Conservation (phyloP, 1,139 yeast genomes). For the Blastobotrys serpentis region DNA sequence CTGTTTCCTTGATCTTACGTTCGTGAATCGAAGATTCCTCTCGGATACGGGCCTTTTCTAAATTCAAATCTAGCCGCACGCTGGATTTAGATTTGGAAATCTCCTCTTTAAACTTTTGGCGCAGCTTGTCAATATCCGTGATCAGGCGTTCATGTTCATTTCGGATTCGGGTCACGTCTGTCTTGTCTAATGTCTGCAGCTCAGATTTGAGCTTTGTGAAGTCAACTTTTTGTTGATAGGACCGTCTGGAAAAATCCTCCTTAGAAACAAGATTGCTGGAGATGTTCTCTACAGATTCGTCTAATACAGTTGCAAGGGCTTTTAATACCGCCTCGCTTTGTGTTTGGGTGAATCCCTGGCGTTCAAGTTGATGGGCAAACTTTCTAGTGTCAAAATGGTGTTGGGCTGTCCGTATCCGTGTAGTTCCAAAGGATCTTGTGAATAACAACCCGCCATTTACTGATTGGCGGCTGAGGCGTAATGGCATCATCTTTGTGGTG, state of each 20-base stretch:
- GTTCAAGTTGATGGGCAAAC: slow-evolving; percentile 66
- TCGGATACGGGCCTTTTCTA: slow-evolving; percentile 92
- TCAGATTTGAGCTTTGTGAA: slow-evolving; percentile 93
- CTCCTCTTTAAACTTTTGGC: slow-evolving; percentile 84
- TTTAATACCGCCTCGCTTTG: slow-evolving; percentile 83
- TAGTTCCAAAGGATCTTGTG: not conserved
- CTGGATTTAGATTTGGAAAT: slow-evolving; percentile 89
- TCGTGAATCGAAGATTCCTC: slow-evolving; percentile 93
- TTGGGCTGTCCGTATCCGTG: slow-evolving; percentile 20
- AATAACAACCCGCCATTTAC: not conserved
- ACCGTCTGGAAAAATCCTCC: slow-evolving; percentile 75
- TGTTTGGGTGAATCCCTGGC: slow-evolving; percentile 66
- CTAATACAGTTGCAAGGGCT: slow-evolving; percentile 72
- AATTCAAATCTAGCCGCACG: slow-evolving; percentile 81
- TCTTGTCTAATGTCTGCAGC: slow-evolving; percentile 79
- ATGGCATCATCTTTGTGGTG: too few relatives aligned
- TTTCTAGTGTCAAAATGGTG: slow-evolving; percentile 71
- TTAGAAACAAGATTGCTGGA: slow-evolving; percentile 76
- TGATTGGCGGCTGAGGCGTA: not conserved
- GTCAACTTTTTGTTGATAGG: slow-evolving; percentile 95
- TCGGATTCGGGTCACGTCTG: slow-evolving; percentile 77
- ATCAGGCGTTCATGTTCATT: slow-evolving; percentile 85
- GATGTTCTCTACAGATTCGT: slow-evolving; percentile 76
- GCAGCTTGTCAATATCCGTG: slow-evolving; percentile 81
- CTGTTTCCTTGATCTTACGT: slow-evolving; percentile 89